These are phyloP conservation scores for Colletotrichum horii DNA, from an alignment of 2,329 filamentous ascomycete species.

Conservation along the genomic window DNA sequence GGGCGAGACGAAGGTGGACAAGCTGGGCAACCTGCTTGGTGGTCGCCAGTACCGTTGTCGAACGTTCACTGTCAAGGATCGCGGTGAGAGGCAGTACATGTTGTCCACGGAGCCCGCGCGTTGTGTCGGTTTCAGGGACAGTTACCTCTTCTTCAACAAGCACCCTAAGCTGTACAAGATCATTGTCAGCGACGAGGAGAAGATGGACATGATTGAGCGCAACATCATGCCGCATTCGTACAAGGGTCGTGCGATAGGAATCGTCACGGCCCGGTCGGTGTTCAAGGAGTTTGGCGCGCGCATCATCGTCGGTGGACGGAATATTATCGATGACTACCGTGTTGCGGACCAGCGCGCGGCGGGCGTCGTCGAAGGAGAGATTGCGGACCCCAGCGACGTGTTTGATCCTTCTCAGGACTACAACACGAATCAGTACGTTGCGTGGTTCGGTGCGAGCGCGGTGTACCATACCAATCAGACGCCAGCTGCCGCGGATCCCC, in stretches of 20 bases:
- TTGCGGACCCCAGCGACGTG: conserved; percentile 88
- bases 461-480: conserved; percentile 84
- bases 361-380: conserved; percentile 83
- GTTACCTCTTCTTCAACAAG: conserved; percentile 98
- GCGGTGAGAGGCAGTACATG: conserved; percentile 93
- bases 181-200: conserved; percentile 96
- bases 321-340: conserved; percentile 89
- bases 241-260: conserved; percentile 96
- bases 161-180: conserved; percentile 97
- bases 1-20: conserved; percentile 93
- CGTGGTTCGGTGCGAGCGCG: conserved; percentile 95
- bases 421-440: conserved; percentile 98
- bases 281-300: conserved; percentile 95
- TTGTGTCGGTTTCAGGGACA: conserved; percentile 96
- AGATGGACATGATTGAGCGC: conserved; percentile 92
- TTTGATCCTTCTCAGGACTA: conserved; percentile 83
- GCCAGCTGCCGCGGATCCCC: conserved; percentile 76
- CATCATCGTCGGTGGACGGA: conserved; percentile 90
- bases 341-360: conserved; percentile 75
- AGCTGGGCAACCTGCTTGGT: conserved; percentile 79
- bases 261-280: conserved; percentile 94
- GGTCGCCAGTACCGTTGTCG: conserved; percentile 93
- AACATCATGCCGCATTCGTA: conserved; percentile 97
- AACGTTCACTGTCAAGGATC: conserved; percentile 87
- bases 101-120: conserved; percentile 95